Evolutionary conservation across 2,329 filamentous ascomycete species (phyloP).

Genomic region (Metarhizium robertsii): DNA sequence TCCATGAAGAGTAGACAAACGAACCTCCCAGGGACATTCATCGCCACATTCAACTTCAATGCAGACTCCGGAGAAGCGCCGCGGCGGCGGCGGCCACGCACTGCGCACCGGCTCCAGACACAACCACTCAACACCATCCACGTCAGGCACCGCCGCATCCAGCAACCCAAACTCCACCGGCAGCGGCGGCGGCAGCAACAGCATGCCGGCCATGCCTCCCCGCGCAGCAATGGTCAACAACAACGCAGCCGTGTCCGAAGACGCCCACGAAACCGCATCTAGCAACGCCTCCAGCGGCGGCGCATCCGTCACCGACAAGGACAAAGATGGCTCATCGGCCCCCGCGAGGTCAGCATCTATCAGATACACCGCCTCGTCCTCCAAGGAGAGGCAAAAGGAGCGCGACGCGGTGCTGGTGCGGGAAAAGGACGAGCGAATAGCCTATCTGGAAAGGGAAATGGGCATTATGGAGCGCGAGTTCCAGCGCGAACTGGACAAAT

Average conservation of each 20-base stretch:
- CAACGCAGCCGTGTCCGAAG: slow-evolving; percentile 13
- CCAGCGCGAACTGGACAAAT: slow-evolving; percentile 39
- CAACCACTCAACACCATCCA: slow-evolving; percentile 9
- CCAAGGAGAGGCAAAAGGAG: slow-evolving; percentile 14
- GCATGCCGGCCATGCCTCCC: slow-evolving; percentile 20
- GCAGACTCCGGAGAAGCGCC: slow-evolving; percentile 34
- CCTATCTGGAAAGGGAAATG: slow-evolving; percentile 42
- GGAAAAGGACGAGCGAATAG: slow-evolving; percentile 44
- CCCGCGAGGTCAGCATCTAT: slow-evolving; percentile 6
- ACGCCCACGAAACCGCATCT: slow-evolving; percentile 13
- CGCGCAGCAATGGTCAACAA: slow-evolving; percentile 18
- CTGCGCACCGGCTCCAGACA: slow-evolving; percentile 12
- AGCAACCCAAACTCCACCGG: slow-evolving; percentile 9
- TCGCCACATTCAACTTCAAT: background rate
- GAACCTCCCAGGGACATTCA: background rate
- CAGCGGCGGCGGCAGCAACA: slow-evolving; percentile 18
- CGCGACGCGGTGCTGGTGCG: slow-evolving; percentile 18
- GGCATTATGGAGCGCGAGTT: slow-evolving; percentile 44
- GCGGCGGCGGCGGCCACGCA: slow-evolving; percentile 21
- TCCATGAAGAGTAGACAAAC: background rate
- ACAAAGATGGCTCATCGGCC: slow-evolving; percentile 16
- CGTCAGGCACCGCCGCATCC: slow-evolving; percentile 13
- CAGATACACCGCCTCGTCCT: slow-evolving; percentile 6
- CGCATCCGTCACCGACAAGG: slow-evolving; percentile 22
- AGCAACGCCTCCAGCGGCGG: slow-evolving; percentile 10